Evolutionary conservation across 352 stramenopile genomes (phyloP).

Genomic region (Pilasporangium apinafurcum): DNA sequence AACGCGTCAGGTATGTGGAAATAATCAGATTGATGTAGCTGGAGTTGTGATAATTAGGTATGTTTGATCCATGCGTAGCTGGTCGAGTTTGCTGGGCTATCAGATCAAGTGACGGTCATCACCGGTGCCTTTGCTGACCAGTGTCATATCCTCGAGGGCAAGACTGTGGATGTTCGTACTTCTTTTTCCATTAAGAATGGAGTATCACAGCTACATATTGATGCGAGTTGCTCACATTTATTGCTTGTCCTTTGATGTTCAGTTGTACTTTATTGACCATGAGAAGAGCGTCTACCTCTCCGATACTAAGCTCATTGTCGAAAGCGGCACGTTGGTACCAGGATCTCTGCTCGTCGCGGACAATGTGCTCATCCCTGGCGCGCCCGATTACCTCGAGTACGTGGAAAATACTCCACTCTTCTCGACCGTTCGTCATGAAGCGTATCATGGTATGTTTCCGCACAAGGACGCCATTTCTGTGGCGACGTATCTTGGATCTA

Average conservation of each 20-base stretch:
- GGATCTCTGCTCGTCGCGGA: conserved; percentile 23
- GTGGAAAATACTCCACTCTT: conserved; percentile 26
- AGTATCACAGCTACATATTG: background rate
- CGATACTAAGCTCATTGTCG: conserved; percentile 33
- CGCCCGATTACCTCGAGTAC: conserved; percentile 28
- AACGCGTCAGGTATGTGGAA: conserved; percentile 13
- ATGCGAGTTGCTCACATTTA: background rate
- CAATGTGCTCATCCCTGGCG: conserved; percentile 24
- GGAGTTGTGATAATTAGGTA: no score
- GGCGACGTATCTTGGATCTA: background rate
- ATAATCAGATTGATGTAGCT: background rate
- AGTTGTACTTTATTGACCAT: conserved; percentile 50
- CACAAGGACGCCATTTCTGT: conserved; percentile 4
- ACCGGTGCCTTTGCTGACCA: conserved; percentile 21
- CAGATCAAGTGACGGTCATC: conserved; percentile 26
- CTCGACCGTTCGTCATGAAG: conserved; percentile 12
- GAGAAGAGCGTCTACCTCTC: conserved; percentile 28
- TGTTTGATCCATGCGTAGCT: conserved; percentile 11
- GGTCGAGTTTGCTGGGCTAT: conserved; percentile 26
- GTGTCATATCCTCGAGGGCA: conserved; percentile 15
- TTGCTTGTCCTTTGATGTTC: background rate
- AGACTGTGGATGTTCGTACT: conserved; percentile 16
- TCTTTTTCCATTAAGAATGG: background rate
- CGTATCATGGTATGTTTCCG: conserved; percentile 2
- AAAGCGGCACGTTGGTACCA: conserved; percentile 19